A percentile compares a stretch with the other conserved stretches of the same genome.
phyloP scores from a whole-genome alignment of 805 yeast genomes.

The Sugiyamaella boreocaroliniensis region DNA sequence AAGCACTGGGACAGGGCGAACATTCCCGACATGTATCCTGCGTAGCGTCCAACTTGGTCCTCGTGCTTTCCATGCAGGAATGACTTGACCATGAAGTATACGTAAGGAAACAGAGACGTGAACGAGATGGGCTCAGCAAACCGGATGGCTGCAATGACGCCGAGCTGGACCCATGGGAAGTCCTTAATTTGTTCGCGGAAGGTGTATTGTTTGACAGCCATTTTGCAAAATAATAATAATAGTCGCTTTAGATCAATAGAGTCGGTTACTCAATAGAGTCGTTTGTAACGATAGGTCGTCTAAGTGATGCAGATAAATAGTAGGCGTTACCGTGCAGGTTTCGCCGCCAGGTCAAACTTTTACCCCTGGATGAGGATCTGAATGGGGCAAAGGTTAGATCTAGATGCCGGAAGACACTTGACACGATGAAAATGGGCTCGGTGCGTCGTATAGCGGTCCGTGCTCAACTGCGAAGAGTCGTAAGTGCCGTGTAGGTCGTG shows the following conservation, averaged over 20 bases:
- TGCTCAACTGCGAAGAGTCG: too few species aligned
- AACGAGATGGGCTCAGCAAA: slow-evolving; percentile 59
- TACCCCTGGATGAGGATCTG: too few species aligned
- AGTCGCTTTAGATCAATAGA: neutral
- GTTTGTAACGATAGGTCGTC: too few species aligned
- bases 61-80: slow-evolving; percentile 42
- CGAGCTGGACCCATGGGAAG: slow-evolving; percentile 48
- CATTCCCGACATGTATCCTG: slow-evolving; percentile 56
- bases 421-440: too few species aligned
- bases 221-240: neutral
- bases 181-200: slow-evolving; percentile 45
- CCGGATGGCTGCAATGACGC: slow-evolving; percentile 40
- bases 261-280: too few species aligned
- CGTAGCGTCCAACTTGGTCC: slow-evolving; percentile 50
- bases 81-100: slow-evolving; percentile 56
- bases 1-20: slow-evolving; percentile 56
- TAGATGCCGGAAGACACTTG: too few species aligned
- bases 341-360: too few species aligned
- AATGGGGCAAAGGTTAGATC: too few species aligned
- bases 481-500: too few species aligned
- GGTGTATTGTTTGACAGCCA: slow-evolving; percentile 9
- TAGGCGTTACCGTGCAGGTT: too few species aligned
- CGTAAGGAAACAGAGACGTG: slow-evolving; percentile 57
- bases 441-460: too few species aligned
- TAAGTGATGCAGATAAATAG: too few species aligned